Base-by-base conservation (phyloP, 306 rosid genomes). In the Leucaena leucocephala region DNA sequence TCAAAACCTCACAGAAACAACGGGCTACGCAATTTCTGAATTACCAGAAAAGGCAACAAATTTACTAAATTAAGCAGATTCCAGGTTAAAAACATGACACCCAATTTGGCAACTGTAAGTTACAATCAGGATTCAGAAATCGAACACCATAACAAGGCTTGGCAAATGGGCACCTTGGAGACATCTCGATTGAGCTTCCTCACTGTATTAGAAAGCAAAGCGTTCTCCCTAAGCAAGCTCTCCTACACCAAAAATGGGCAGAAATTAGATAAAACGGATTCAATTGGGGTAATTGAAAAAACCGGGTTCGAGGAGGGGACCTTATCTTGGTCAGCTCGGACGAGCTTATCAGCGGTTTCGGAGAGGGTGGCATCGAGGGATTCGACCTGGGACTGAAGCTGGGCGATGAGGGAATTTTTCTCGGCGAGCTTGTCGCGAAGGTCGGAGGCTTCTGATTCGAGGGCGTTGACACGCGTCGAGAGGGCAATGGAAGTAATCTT, bases 161-260 rank as follows among this genome's bases (percentile, higher is more conserved):
- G 17, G 57, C 15, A 65, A 65, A 61, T 21, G 21, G 22, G 71
- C 69, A 94, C 98, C 98, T 91, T 93, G 8, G 98, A 74, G 67
- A 95, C 99, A 91, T 95, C 97, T 90, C 93, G 88, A 79, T 50
- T 88, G 72, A 95, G 98, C 85, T 87, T 95, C 86, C 76, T 91
- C 36, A 92, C 96, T 1, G 96, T 59, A 63, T 75, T 87, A 15
- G 97, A 84, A 54, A 95, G 92, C 68, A 65, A 63, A 62, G 88
- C 83, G 77, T 91, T 95, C 83, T 95, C 92, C 71, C 80, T 90
- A 73, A 86, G 33, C 87, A 95, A 81, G 16, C 70, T 72, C 82
- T 89, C 99, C 98, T 92, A 44, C 42, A 72, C 9, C 22, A 5
- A 42, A 67, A 40, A n/a, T 1, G 3, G 35, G 12, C 8, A 40